A percentile compares a stretch with the other conserved stretches of the same genome.
Conservation (phyloP, 139 green algal genomes). For the Tetradesmus lagerheimii region DNA sequence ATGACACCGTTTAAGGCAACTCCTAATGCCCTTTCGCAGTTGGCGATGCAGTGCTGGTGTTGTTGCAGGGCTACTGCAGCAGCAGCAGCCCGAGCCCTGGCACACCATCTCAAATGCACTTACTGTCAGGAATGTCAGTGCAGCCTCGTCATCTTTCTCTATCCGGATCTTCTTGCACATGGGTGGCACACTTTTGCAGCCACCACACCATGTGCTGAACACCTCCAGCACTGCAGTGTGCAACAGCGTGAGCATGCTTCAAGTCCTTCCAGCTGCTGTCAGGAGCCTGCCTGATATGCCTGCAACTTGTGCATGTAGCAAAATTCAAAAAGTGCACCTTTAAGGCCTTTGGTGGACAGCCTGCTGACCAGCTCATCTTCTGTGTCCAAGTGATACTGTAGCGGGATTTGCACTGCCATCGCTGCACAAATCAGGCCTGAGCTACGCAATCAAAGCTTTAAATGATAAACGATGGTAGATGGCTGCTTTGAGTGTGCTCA, state of each 20-base stretch:
- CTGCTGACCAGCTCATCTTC: constrained; percentile 49
- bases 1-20: too few species aligned
- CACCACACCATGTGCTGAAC: constrained; percentile 66
- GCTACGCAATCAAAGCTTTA: neutral
- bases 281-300: neutral
- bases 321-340: constrained; percentile 27
- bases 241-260: neutral
- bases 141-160: constrained; percentile 77
- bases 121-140: constrained; percentile 64
- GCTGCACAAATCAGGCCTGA: neutral
- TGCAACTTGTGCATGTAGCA: neutral
- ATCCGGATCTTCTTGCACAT: constrained; percentile 67
- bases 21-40: too few species aligned
- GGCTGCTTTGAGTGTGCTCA: too few species aligned
- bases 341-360: constrained; percentile 54
- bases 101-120: neutral
- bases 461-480: too few species aligned
- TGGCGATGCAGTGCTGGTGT: neutral
- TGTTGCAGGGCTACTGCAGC: neutral
- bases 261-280: neutral
- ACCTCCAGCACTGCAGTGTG: constrained; percentile 67
- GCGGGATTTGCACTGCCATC: constrained; percentile 27
- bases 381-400: constrained; percentile 48
- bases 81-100: too few species aligned
- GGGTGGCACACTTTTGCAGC: constrained; percentile 74